Evolutionary conservation across 345 rosid species (phyloP).

Genomic region (Pistacia vera): DNA sequence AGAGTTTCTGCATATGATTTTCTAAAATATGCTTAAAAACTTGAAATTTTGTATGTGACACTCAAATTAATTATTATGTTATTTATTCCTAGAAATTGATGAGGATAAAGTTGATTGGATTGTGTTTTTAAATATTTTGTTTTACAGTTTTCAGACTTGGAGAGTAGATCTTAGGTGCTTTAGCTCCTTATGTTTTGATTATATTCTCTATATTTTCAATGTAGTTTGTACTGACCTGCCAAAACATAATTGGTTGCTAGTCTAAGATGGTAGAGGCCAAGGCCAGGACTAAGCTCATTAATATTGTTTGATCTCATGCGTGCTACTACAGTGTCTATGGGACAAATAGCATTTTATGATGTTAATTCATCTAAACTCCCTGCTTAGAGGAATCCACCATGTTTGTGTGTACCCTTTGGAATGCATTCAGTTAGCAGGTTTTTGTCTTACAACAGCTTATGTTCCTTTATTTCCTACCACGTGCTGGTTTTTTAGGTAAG

Average conservation of each 20-base stretch:
- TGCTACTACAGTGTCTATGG: neutral
- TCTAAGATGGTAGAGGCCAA: neutral
- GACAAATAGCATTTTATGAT: neutral
- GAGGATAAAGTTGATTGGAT: conserved; percentile 3
- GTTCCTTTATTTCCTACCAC: conserved; percentile 12
- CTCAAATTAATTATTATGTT: neutral
- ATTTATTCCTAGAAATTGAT: neutral
- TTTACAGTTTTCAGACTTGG: neutral
- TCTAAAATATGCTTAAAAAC: neutral
- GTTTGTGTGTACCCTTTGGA: conserved; percentile 7
- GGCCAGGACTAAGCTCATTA: neutral
- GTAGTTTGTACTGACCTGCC: too few species aligned
- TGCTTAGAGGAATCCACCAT: conserved; percentile 6
- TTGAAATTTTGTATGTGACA: neutral
- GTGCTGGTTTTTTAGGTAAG: conserved; percentile 63
- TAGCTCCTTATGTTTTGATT: too few species aligned
- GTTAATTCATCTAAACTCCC: neutral
- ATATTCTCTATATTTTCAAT: too few species aligned
- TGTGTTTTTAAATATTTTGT: neutral
- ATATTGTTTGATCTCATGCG: neutral
- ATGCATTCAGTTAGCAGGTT: conserved; percentile 5
- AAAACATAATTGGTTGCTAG: too few species aligned
- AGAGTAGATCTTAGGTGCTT: too few species aligned
- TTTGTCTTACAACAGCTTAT: conserved; percentile 8
- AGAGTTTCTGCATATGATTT: conserved; percentile 27